Evolutionary conservation across 2,329 filamentous ascomycete species (phyloP).

Genomic region (Xylariaceae sp.): DNA sequence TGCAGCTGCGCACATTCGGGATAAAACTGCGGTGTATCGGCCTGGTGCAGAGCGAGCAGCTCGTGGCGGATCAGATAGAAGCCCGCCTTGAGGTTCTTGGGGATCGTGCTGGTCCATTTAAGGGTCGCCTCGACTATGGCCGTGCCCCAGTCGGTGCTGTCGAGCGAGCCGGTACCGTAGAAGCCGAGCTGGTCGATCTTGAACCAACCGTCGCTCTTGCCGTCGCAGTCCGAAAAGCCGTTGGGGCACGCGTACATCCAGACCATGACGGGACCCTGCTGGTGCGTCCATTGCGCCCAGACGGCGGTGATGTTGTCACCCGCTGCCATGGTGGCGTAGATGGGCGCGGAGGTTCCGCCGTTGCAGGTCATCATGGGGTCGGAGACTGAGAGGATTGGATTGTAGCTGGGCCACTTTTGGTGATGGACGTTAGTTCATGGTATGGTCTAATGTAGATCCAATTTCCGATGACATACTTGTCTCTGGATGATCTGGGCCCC

Average conservation of each 20-base stretch:
- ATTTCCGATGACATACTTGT: constrained; percentile 30
- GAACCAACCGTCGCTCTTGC: constrained; percentile 53
- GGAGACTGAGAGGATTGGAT: constrained; percentile 47
- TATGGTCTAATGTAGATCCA: background rate
- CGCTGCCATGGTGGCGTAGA: constrained; percentile 43
- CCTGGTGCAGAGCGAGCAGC: constrained; percentile 52
- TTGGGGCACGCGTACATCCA: constrained; percentile 52
- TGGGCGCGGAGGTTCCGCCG: constrained; percentile 45
- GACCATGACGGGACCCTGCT: constrained; percentile 56
- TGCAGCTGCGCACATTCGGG: constrained; percentile 53
- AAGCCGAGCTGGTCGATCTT: constrained; percentile 55
- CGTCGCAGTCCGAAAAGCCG: constrained; percentile 47
- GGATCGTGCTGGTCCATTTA: constrained; percentile 49
- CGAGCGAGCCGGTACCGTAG: constrained; percentile 38
- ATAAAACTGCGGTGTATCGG: constrained; percentile 43
- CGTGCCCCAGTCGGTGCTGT: constrained; percentile 45
- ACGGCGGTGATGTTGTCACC: constrained; percentile 46
- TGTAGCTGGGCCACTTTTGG: constrained; percentile 48
- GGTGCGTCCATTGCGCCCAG: constrained; percentile 56
- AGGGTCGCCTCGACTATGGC: constrained; percentile 42
- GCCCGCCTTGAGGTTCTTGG: constrained; percentile 44
- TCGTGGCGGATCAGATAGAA: constrained; percentile 56
- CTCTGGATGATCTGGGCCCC: constrained; percentile 52
- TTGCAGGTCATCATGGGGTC: constrained; percentile 53
- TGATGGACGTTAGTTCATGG: background rate